A percentile compares a stretch with the other conserved stretches of the same genome.
Evolutionary conservation across 768 basidiomycete species (phyloP).

Genomic region (Russula sp.): DNA sequence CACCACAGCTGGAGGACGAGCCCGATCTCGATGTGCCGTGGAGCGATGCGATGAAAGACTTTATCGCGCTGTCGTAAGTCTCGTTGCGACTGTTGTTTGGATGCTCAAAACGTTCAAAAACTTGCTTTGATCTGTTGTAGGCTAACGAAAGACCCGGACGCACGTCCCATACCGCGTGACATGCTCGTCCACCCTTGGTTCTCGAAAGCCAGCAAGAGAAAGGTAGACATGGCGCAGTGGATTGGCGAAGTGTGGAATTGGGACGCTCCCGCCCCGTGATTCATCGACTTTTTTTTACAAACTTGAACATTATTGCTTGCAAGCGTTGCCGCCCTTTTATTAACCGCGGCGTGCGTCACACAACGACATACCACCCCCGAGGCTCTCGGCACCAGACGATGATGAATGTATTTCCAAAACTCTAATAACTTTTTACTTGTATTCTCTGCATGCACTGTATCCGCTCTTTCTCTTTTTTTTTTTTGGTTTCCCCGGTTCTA

Average conservation of each 20-base stretch:
- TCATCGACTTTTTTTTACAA: too few relatives aligned
- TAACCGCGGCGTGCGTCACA: too few relatives aligned
- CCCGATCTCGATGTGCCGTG: conserved; percentile 39
- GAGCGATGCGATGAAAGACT: conserved; percentile 78
- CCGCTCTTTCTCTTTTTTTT: too few relatives aligned
- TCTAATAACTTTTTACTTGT: too few relatives aligned
- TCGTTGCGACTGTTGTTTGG: background rate
- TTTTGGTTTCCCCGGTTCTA: too few relatives aligned
- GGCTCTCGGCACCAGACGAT: too few relatives aligned
- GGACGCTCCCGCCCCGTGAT: conserved; percentile 25
- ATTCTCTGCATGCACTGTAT: too few relatives aligned
- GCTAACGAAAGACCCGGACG: conserved; percentile 52
- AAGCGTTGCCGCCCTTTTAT: too few relatives aligned
- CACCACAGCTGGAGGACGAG: conserved; percentile 65
- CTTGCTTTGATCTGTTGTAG: conserved; percentile 32
- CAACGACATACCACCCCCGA: too few relatives aligned
- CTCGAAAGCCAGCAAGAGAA: conserved; percentile 55
- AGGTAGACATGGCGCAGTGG: conserved; percentile 80
- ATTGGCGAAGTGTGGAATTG: conserved; percentile 71
- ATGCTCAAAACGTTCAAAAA: background rate
- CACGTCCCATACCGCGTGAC: conserved; percentile 68
- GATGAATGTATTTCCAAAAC: too few relatives aligned
- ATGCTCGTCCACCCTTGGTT: conserved; percentile 80
- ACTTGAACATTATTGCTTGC: too few relatives aligned
- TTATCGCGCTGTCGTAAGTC: conserved; percentile 68